Conservation (phyloP, 73 alveolate species). For the Tetrahymena thermophila region DNA sequence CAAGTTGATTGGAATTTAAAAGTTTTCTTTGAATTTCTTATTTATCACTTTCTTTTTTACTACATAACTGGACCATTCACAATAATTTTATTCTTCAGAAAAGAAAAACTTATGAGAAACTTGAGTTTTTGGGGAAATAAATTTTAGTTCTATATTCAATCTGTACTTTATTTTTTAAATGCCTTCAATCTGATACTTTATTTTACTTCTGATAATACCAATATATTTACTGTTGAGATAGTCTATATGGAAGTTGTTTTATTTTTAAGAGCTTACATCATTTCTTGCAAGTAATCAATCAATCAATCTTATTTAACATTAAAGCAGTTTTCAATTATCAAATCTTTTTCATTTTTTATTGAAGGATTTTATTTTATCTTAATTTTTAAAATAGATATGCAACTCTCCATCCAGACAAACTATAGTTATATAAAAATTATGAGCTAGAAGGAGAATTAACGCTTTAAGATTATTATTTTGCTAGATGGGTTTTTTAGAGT, state of each 20-base stretch:
- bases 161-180: background rate
- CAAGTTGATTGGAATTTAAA: background rate
- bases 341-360: no score
- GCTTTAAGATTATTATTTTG: background rate
- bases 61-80: background rate
- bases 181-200: background rate
- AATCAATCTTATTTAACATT: no score
- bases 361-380: background rate
- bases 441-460: background rate
- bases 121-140: background rate
- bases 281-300: background rate
- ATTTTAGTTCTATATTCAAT: background rate
- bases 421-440: background rate
- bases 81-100: background rate
- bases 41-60: background rate
- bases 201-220: background rate
- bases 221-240: background rate
- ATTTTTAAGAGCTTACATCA: background rate
- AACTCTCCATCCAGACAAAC: background rate
- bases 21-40: background rate
- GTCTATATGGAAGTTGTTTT: background rate
- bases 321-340: no score
- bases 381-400: background rate
- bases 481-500: background rate
- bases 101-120: background rate